phyloP scores from a whole-genome alignment of 495 filamentous ascomycete species.

The Aspergillus wentii region DNA sequence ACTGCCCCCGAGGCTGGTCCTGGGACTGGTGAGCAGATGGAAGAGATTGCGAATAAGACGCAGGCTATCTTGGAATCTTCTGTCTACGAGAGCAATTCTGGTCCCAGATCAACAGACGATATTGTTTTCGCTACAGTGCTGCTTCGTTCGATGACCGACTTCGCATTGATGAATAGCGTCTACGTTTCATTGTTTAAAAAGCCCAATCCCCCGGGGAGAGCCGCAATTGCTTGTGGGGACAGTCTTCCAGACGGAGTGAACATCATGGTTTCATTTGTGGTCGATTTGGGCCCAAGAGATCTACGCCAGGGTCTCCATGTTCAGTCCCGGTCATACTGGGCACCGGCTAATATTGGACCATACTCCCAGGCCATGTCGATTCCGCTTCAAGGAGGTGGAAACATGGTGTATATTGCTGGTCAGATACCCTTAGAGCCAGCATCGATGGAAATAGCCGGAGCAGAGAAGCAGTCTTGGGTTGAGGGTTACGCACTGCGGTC shows the following conservation, averaged over 20 bases:
- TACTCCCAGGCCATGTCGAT: slow-evolving; percentile 85
- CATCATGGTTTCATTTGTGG: slow-evolving; percentile 55
- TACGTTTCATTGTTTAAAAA: slow-evolving; percentile 65
- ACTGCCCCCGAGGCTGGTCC: slow-evolving; percentile 34
- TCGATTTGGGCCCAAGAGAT: slow-evolving; percentile 29
- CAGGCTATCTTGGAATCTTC: slow-evolving; percentile 21
- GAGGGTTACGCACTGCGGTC: slow-evolving; percentile 41
- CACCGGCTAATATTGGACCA: slow-evolving; percentile 94
- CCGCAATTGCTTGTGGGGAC: slow-evolving; percentile 73
- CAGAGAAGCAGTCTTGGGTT: slow-evolving; percentile 16
- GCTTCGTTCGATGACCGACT: slow-evolving; percentile 75
- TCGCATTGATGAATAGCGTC: slow-evolving; percentile 63
- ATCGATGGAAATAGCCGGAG: slow-evolving; percentile 56
- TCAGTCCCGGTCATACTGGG: slow-evolving; percentile 93
- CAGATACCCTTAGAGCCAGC: slow-evolving; percentile 87
- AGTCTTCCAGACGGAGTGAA: slow-evolving; percentile 50
- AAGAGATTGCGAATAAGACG: slow-evolving; percentile 34
- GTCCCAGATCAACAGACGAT: slow-evolving; percentile 41
- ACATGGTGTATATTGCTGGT: slow-evolving; percentile 66
- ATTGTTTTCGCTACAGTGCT: slow-evolving; percentile 74
- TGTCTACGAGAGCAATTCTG: slow-evolving; percentile 1
- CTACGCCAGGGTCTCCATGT: slow-evolving; percentile 70
- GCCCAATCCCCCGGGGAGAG: slow-evolving; percentile 80
- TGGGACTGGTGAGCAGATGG: slow-evolving; percentile 40
- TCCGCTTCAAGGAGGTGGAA: slow-evolving; percentile 31